phyloP scores from a whole-genome alignment of 2,329 filamentous ascomycete species.

The Furcasterigmium sp. region DNA sequence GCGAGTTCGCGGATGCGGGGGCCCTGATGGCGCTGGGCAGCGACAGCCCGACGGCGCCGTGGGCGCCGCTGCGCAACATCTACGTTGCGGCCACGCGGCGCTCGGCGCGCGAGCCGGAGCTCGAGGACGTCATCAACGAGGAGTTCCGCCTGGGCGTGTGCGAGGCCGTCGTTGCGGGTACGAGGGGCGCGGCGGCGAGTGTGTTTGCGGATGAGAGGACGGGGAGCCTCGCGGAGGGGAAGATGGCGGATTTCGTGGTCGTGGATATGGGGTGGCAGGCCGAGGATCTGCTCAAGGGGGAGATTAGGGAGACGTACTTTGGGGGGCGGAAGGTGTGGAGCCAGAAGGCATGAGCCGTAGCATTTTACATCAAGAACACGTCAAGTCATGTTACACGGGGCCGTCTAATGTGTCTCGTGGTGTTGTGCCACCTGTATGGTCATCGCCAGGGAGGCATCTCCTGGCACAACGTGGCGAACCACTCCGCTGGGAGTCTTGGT shows the following conservation, averaged over 20 bases:
- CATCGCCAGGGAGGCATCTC: no score
- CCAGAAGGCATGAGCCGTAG: not conserved
- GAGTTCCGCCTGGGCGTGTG: slow-evolving; percentile 40
- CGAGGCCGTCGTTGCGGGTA: slow-evolving; percentile 41
- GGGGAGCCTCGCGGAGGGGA: slow-evolving; percentile 40
- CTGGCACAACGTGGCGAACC: no score
- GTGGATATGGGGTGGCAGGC: slow-evolving; percentile 43
- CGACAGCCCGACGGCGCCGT: slow-evolving; percentile 48
- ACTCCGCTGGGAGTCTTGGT: no score
- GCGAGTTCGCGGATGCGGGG: slow-evolving; percentile 45
- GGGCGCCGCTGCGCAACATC: slow-evolving; percentile 40
- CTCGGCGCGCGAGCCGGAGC: slow-evolving; percentile 37
- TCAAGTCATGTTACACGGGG: no score
- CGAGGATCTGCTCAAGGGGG: slow-evolving; percentile 33
- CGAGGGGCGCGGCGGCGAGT: slow-evolving; percentile 41
- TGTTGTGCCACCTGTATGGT: no score
- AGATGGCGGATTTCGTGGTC: slow-evolving; percentile 47
- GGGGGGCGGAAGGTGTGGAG: slow-evolving; percentile 29
- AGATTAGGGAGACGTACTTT: slow-evolving; percentile 42
- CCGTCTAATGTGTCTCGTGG: no score
- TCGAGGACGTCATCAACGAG: slow-evolving; percentile 34
- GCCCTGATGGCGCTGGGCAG: slow-evolving; percentile 44
- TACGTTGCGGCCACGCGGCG: slow-evolving; percentile 47
- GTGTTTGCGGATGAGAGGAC: slow-evolving; percentile 42
- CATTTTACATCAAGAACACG: no score